Percentiles rank a stretch among this genome's conserved stretches.
Conservation (phyloP, 2,329 filamentous ascomycete genomes). For the Claviceps sp. region DNA sequence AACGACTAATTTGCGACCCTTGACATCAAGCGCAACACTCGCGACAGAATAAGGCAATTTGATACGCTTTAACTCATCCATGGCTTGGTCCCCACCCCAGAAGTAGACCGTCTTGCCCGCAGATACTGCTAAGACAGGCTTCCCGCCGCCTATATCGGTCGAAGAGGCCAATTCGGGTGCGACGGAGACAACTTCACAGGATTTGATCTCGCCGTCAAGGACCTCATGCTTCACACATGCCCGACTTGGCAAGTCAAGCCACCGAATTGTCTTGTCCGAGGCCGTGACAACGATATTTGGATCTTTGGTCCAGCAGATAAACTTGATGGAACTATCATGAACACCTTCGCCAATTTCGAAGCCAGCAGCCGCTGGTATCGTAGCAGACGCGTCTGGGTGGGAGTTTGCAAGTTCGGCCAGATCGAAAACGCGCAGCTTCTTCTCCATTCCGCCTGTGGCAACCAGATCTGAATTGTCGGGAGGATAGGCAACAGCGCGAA, state of each 20-base stretch:
- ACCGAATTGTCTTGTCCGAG: slow-evolving; percentile 80
- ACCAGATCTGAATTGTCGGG: slow-evolving; percentile 70
- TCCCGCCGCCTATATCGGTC: slow-evolving; percentile 51
- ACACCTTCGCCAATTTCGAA: slow-evolving; percentile 81
- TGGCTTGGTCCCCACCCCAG: slow-evolving; percentile 64
- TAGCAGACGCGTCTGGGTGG: slow-evolving; percentile 25
- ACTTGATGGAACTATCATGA: slow-evolving; percentile 84
- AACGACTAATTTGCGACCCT: slow-evolving; percentile 71
- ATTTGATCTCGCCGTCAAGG: slow-evolving; percentile 76
- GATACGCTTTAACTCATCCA: slow-evolving; percentile 61
- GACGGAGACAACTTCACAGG: slow-evolving; percentile 74
- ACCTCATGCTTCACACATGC: slow-evolving; percentile 62
- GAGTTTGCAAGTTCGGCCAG: slow-evolving; percentile 46
- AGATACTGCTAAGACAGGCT: slow-evolving; percentile 69
- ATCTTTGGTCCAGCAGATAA: slow-evolving; percentile 85
- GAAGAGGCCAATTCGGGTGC: slow-evolving; percentile 43
- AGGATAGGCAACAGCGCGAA: slow-evolving; percentile 83
- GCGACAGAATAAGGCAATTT: slow-evolving; percentile 75
- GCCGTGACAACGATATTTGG: slow-evolving; percentile 84
- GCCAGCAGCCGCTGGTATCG: slow-evolving; percentile 46
- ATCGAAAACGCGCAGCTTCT: slow-evolving; percentile 91
- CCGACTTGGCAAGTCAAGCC: slow-evolving; percentile 78
- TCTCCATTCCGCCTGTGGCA: slow-evolving; percentile 89
- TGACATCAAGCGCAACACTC: slow-evolving; percentile 76
- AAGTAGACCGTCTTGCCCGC: slow-evolving; percentile 94